Percentiles rank a stretch among this genome's conserved stretches.
Evolutionary conservation across 805 yeast species (phyloP).

Genomic region (Zygoascus bituminiphila): DNA sequence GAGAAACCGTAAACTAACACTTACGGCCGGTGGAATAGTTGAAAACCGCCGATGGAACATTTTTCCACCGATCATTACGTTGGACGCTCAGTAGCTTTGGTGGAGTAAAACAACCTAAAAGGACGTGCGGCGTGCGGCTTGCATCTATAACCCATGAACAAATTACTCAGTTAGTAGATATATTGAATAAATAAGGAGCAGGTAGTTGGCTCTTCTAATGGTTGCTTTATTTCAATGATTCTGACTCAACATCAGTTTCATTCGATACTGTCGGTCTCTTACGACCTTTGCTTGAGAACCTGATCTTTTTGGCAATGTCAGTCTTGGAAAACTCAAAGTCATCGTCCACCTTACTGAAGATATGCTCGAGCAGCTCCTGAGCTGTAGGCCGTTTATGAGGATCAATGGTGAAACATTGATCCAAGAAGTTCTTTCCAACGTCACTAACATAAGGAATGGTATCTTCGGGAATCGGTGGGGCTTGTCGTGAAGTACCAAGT

Average conservation of each 20-base stretch:
- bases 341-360: slow-evolving; percentile 38
- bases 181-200: neutral
- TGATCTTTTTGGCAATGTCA: slow-evolving; percentile 46
- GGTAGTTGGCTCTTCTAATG: neutral
- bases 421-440: slow-evolving; percentile 63
- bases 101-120: too few species aligned
- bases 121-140: too few species aligned
- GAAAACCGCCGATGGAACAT: neutral
- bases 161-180: neutral
- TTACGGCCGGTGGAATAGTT: neutral
- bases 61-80: neutral
- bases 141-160: too few species aligned
- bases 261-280: too few species aligned
- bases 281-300: slow-evolving; percentile 20
- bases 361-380: slow-evolving; percentile 45
- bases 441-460: slow-evolving; percentile 54
- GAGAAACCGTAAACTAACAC: too few species aligned
- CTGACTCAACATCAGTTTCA: too few species aligned
- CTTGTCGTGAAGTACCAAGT: slow-evolving; percentile 71
- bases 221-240: neutral
- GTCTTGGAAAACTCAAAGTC: slow-evolving; percentile 47
- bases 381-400: slow-evolving; percentile 91
- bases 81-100: too few species aligned
- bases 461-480: slow-evolving; percentile 96
- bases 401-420: slow-evolving; percentile 60